Evolutionary conservation across 2,329 filamentous ascomycete genomes (phyloP), one percentile per base, ranked within the genome.

Genomic region (Verticillium albo-atrum): DNA sequence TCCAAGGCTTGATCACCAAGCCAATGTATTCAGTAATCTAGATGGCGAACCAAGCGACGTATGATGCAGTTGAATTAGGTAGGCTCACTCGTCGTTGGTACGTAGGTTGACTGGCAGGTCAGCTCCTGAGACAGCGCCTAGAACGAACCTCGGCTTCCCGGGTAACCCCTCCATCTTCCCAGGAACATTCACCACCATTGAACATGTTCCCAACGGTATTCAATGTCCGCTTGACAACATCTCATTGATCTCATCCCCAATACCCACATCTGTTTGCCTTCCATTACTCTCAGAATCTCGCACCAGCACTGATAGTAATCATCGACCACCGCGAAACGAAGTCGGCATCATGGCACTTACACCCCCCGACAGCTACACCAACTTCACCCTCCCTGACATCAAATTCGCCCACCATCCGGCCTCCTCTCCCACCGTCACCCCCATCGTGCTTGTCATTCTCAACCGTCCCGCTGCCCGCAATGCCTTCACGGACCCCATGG

Each of bases 401-500:
- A 73, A 70, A 54, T 68, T 84, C 67, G 76, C 75, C 53, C 81
- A 85, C 66, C 74, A 82, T 63, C 82, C 82, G 0, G 60, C 71
- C 2, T 72, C 74, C 9, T 84, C 87, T 0, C 70, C 80, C 12
- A 74, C 79, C 3, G 80, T 83, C 15, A 89, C 87, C 1, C 81
- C 82, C 17, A 79, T 89, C 56, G 79, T 91, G 55, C 71, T 90
- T 62, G 71, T 90, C 34, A 83, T 83, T 2, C 80, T 91, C 47
- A 79, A 89, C 74, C 84, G 89, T 20, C 89, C 88, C 0, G 71
- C 75, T 12, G 84, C 85, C 61, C 79, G 87, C 74, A 91, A 91
- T 80, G 88, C 86, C 61, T 90, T 91, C 72, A 90, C 86, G 3
- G 75, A 79, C 23, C 77, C 73, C 15, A 90, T 91, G 86, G 82